A percentile compares a stretch with the other conserved stretches of the same genome.
Conservation (phyloP, 495 filamentous ascomycete species). For the Penicillium parvum region DNA sequence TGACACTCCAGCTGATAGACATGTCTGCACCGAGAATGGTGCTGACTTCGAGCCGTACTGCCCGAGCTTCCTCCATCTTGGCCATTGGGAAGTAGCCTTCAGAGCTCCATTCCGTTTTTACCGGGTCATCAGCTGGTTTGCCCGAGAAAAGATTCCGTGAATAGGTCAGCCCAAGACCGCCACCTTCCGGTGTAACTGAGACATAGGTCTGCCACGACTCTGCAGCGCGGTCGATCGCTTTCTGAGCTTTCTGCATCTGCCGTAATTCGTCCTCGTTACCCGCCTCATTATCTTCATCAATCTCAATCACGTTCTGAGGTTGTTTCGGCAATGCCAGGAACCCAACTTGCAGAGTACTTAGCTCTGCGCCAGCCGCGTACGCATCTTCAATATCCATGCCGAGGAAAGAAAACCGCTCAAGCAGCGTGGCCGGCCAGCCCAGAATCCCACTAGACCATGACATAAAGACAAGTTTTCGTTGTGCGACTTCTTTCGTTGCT, state of each 20-base stretch:
- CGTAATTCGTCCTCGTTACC: slow-evolving; percentile 22
- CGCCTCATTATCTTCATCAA: slow-evolving; percentile 28
- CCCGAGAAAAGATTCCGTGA: slow-evolving; percentile 43
- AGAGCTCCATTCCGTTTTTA: slow-evolving; percentile 40
- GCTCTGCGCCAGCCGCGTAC: slow-evolving; percentile 14
- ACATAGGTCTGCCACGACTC: slow-evolving; percentile 34
- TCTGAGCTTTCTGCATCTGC: slow-evolving; percentile 13
- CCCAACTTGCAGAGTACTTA: slow-evolving; percentile 34
- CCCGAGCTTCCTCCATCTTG: slow-evolving; percentile 28
- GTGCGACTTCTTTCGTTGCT: slow-evolving; percentile 25
- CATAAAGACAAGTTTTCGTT: slow-evolving; percentile 28
- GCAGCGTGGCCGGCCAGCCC: slow-evolving; percentile 31
- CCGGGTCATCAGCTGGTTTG: slow-evolving; percentile 25
- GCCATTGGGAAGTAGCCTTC: slow-evolving; percentile 37
- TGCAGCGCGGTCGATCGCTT: slow-evolving; percentile 19
- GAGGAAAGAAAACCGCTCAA: slow-evolving; percentile 20
- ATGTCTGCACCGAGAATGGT: slow-evolving; percentile 20
- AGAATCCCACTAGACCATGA: slow-evolving; percentile 37
- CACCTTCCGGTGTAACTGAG: slow-evolving; percentile 24
- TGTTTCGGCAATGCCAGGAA: slow-evolving; percentile 24
- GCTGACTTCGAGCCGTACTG: slow-evolving; percentile 31
- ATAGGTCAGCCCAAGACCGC: slow-evolving; percentile 31
- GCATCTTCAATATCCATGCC: slow-evolving; percentile 21
- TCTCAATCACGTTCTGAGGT: slow-evolving; percentile 2
- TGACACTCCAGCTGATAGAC: slow-evolving; percentile 33